phyloP scores from a whole-genome alignment of 2,329 filamentous ascomycete genomes.

The Pseudogymnoascus sp. region DNA sequence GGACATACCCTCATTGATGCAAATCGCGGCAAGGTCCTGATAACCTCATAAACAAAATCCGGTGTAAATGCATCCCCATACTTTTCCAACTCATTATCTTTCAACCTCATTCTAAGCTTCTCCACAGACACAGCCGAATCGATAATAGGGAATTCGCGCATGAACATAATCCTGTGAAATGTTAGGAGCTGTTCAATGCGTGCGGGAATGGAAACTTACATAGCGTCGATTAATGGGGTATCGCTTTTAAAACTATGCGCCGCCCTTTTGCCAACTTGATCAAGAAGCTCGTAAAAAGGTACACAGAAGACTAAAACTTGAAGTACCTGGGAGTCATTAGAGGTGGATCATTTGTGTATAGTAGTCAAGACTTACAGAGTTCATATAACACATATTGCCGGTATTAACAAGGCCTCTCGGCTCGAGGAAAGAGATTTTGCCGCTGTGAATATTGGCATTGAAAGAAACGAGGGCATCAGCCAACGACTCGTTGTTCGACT shows the following conservation, averaged over 20 bases:
- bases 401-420: conserved; percentile 92
- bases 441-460: conserved; percentile 48
- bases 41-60: conserved; percentile 91
- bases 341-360: background rate
- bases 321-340: conserved; percentile 60
- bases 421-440: conserved; percentile 74
- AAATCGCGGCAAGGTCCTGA: conserved; percentile 79
- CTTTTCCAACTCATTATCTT: conserved; percentile 76
- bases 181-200: conserved; percentile 11
- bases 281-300: conserved; percentile 90
- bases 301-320: conserved; percentile 92
- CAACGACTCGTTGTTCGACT: conserved; percentile 53
- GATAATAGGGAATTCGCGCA: conserved; percentile 83
- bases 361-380: conserved; percentile 64
- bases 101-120: conserved; percentile 65
- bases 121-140: conserved; percentile 70
- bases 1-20: conserved; percentile 76
- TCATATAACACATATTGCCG: conserved; percentile 99
- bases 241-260: conserved; percentile 91
- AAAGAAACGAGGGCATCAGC: conserved; percentile 72
- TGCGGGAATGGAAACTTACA: conserved; percentile 50
- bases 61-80: conserved; percentile 89
- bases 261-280: conserved; percentile 75
- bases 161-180: conserved; percentile 74
- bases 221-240: conserved; percentile 86